Conservation (phyloP, 305 asterid genomes). For the Plantago lanceolata region DNA sequence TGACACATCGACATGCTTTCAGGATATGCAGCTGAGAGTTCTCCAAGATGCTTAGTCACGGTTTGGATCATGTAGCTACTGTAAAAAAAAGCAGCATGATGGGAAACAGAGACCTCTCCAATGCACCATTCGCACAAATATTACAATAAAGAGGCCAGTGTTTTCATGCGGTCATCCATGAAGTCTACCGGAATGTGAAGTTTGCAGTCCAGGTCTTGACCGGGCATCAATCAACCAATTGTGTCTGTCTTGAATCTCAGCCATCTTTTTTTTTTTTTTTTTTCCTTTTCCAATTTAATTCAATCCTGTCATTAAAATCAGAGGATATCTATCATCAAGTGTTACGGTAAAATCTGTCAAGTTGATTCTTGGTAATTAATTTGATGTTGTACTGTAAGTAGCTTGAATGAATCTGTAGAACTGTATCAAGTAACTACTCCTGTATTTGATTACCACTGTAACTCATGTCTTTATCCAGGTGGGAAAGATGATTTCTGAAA, state of each 20-base stretch:
- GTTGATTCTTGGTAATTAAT: conserved; percentile 18
- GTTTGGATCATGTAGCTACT: conserved; percentile 18
- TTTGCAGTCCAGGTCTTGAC: not conserved
- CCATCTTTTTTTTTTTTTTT: not conserved
- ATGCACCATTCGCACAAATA: not conserved
- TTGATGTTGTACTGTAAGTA: conserved; percentile 27
- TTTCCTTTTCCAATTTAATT: not conserved
- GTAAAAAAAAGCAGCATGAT: conserved; percentile 8
- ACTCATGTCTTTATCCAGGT: not conserved
- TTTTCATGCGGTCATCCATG: not conserved
- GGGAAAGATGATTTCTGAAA: conserved; percentile 10
- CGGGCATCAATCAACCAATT: not conserved
- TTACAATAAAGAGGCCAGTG: not conserved
- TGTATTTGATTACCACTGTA: conserved; percentile 6
- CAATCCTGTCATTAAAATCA: not conserved
- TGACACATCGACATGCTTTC: conserved; percentile 18
- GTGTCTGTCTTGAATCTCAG: not conserved
- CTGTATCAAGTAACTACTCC: conserved; percentile 21
- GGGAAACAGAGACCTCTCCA: not conserved
- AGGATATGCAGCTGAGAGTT: conserved; percentile 20
- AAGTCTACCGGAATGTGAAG: conserved; percentile 7
- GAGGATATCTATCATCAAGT: conserved; percentile 12
- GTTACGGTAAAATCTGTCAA: not conserved
- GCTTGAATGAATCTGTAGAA: conserved; percentile 31
- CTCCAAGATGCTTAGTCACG: conserved; percentile 13